Base-by-base conservation (phyloP, 2,329 filamentous ascomycete genomes). In the Paecilomyces niveus region DNA sequence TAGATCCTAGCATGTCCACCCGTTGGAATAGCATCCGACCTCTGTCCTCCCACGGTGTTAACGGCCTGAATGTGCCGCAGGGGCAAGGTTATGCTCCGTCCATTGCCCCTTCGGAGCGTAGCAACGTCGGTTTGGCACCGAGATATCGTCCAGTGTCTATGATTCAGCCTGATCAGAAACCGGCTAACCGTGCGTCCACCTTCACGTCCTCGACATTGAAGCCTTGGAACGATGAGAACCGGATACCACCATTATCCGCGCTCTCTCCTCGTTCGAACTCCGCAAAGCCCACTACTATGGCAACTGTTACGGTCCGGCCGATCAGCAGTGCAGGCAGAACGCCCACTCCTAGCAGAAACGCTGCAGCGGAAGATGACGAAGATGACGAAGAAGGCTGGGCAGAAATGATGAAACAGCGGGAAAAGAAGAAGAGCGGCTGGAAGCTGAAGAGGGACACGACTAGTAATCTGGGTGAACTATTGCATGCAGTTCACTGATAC, bases 21-120 rank as follows among this genome's bases (percentile, higher is more conserved):
- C 74, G 69, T 53, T 76, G 67, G 63, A 72, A 67, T 62, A 67
- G 26, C 60, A 71, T 68, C 56, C 67, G 70, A 21, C 68, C 71
- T 10, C 68, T 74, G 55, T 58, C 70, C 1, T 67, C 73, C 7
- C 49, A 62, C 59, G 63, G 65, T 58, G 61, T 57, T 58, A 61
- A 58, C 49, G 64, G 61, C 58, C 68, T 70, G 52, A 63, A 60
- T 58, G 67, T 64, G 55, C 60, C 62, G 57, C 61, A 59, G 57
- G 68, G 66, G 32, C 65, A 65, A 59, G 73, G 83, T 8, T 97
- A 97, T 74, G 84, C 92, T 0, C 86, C 92, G 0, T 97, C 93
- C 0, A 96, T 99, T 64, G 93, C 94, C 2, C 94, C 94, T 1
- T 96, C 91, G 4, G 94, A 97, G 77, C 88, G 94, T 61, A 97